Base-by-base conservation (phyloP, 768 basidiomycete genomes). In the Cubamyces lactineus region DNA sequence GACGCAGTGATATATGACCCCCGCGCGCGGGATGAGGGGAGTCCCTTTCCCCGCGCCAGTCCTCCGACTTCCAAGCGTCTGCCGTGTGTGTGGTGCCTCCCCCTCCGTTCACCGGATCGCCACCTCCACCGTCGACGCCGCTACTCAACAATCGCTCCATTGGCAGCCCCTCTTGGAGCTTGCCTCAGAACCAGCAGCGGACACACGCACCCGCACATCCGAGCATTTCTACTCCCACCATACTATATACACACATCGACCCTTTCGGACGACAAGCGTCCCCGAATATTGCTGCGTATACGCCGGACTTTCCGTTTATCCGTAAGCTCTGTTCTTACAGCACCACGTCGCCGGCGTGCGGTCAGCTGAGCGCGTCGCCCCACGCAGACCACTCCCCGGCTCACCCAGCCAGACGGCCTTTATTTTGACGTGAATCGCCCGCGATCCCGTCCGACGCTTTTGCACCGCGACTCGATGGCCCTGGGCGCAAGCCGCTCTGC, bases 401-500 rank as follows among this genome's bases (percentile, higher is more conserved):
- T 39, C 38, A 17, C 13, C 30, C 56, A 40, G 15, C 42, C 34
- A 34, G 34, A 34, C 34, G 34, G 34, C 43, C 38, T 46, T 49
- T 45, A 49, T 51, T 24, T 23, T 46, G 41, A n/a, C 51, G 38
- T 24, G 45, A 24, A 42, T 26, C 30, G 42, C 49, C 16, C 40
- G 17, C 60, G 47, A 48, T 26, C 60, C 16, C 15, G 21, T 48
- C 46, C 46, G 34, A 30, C 43, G 51, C 26, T 28, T 49, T 39
- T 39, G 13, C 50, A 26, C 34, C 34, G 34, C 34, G 45, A 54
- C 38, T 34, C 61, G 23, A 68, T 68, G 65, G 71, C 71, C 41
- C 61, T 71, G 42, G 61, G 66, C 38, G 59, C 67, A 45, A 65
- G 59, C 63, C 66, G 61, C 51, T 69, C 71, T 41, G 67, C 69